These are phyloP conservation scores for Coemansia sp. DNA, from an alignment of 192 early-diverging fungal genomes.

Conservation along the genomic window DNA sequence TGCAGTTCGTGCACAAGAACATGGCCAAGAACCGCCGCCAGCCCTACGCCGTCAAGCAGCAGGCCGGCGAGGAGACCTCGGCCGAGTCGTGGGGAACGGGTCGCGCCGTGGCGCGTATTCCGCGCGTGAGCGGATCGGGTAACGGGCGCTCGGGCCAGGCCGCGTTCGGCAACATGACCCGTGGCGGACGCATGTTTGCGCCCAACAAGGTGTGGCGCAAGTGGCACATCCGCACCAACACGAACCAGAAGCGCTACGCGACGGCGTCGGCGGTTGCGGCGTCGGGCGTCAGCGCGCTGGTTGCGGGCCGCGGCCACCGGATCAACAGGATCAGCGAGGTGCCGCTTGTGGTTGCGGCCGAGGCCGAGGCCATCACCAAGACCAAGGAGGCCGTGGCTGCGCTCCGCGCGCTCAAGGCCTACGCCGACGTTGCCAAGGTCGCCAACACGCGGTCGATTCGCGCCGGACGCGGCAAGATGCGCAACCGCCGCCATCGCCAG, in stretches of 20 bases:
- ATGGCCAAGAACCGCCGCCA: constrained; percentile 99
- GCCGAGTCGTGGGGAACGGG: constrained; percentile 98
- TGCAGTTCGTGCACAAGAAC: constrained; percentile 95
- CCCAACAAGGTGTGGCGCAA: constrained; percentile 99
- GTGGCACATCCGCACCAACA: constrained; percentile 99
- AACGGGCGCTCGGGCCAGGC: constrained; percentile 97
- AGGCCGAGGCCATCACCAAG: constrained; percentile 80
- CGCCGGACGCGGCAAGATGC: constrained; percentile 95
- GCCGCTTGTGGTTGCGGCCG: constrained; percentile 84
- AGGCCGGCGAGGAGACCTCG: constrained; percentile 99
- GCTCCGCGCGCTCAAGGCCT: constrained; percentile 91
- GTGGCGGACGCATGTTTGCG: constrained; percentile 99
- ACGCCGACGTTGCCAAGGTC: constrained; percentile 93
- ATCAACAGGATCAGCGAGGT: constrained; percentile 91
- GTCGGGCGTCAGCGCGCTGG: constrained; percentile 85
- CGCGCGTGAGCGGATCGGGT: constrained; percentile 94
- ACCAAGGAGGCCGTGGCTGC: constrained; percentile 93
- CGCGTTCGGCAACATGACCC: constrained; percentile 99
- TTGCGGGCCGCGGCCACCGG: constrained; percentile 96
- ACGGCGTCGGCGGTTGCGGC: constrained; percentile 96
- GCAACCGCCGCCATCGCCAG: constrained; percentile 95
- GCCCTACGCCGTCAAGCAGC: constrained; percentile 91
- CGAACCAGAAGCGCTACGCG: constrained; percentile 98
- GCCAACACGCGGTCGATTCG: constrained; percentile 93
- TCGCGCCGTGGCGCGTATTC: constrained; percentile 99